Evolutionary conservation across 768 basidiomycete genomes (phyloP).

Genomic region (Rhizopogon salebrosus): DNA sequence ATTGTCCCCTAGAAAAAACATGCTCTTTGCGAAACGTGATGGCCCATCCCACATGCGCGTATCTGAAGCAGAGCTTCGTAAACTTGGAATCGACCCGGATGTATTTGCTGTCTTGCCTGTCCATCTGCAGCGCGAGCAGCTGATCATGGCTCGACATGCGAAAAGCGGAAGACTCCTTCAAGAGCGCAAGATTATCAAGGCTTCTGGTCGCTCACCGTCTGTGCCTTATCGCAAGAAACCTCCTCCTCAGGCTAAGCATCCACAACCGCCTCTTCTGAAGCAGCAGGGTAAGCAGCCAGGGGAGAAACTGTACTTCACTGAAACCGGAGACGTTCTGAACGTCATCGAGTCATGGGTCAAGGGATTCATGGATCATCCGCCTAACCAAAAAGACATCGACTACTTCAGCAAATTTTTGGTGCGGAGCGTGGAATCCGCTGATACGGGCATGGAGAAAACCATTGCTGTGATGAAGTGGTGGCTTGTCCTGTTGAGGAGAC

Average conservation of each 20-base stretch:
- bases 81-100: conserved; percentile 68
- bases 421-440: conserved; percentile 59
- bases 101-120: conserved; percentile 63
- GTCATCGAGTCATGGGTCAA: conserved; percentile 77
- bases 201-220: conserved; percentile 25
- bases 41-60: conserved; percentile 37
- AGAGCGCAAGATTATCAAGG: conserved; percentile 51
- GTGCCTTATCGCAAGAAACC: conserved; percentile 43
- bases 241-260: conserved; percentile 50
- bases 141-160: conserved; percentile 52
- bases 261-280: conserved; percentile 46
- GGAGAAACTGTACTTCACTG: conserved; percentile 54
- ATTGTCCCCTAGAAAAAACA: conserved; percentile 33
- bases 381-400: conserved; percentile 69
- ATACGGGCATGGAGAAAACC: conserved; percentile 67
- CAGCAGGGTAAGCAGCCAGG: conserved; percentile 47
- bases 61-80: conserved; percentile 50
- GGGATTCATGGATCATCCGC: conserved; percentile 52
- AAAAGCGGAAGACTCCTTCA: conserved; percentile 32
- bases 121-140: conserved; percentile 68
- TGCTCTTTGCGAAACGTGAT: conserved; percentile 32
- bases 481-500: conserved; percentile 60
- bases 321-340: conserved; percentile 66
- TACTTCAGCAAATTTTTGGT: conserved; percentile 71
- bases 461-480: conserved; percentile 78